phyloP scores from a whole-genome alignment of 1,139 yeast genomes.

The Nakaseomyces delphensis region DNA sequence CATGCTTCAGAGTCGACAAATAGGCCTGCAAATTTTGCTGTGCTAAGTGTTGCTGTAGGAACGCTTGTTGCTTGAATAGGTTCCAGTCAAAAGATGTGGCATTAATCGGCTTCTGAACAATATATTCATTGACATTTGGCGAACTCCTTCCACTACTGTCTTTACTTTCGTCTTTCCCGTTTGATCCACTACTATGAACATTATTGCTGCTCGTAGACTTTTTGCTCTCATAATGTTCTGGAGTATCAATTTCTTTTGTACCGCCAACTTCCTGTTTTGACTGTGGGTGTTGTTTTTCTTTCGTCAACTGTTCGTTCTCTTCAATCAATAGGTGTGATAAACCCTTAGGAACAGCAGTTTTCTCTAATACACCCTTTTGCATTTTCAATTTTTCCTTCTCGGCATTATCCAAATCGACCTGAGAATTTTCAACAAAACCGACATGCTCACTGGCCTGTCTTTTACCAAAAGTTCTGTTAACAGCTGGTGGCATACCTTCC shows the following conservation, averaged over 20 bases:
- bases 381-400: constrained; percentile 41
- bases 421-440: constrained; percentile 29
- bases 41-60: constrained; percentile 30
- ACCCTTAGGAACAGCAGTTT: constrained; percentile 43
- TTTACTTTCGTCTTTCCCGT: not conserved
- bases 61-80: constrained; percentile 29
- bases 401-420: constrained; percentile 34
- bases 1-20: constrained; percentile 20
- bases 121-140: constrained; percentile 15
- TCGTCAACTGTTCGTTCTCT: constrained; percentile 14
- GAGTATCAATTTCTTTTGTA: constrained; percentile 4
- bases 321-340: constrained; percentile 38
- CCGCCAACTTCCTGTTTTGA: not conserved
- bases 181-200: not conserved
- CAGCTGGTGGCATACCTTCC: constrained; percentile 49
- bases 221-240: not conserved
- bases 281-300: constrained; percentile 6
- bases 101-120: constrained; percentile 29
- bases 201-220: not conserved
- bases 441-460: constrained; percentile 27
- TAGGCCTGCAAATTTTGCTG: constrained; percentile 30
- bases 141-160: constrained; percentile 6
- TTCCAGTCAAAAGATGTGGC: constrained; percentile 32
- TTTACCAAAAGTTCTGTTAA: constrained; percentile 36
- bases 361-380: constrained; percentile 40